phyloP scores from a whole-genome alignment of 179 eudicot species.

The Spergularia azorica region DNA sequence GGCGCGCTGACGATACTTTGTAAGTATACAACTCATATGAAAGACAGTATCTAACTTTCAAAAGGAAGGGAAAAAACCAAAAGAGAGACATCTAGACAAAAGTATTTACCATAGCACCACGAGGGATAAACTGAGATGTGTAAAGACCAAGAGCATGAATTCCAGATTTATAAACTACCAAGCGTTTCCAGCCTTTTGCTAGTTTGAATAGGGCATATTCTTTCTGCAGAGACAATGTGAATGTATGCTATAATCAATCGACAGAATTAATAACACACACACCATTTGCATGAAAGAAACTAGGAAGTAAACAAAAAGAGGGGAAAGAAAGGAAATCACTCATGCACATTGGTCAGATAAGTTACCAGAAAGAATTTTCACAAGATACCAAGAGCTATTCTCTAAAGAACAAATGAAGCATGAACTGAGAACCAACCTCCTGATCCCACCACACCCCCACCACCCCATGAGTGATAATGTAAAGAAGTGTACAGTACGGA shows the following conservation, averaged over 20 bases:
- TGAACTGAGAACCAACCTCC: neutral
- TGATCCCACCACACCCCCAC: too few relatives aligned
- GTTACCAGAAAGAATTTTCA: neutral
- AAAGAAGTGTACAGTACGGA: too few relatives aligned
- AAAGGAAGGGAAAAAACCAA: too few relatives aligned
- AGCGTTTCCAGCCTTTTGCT: slow-evolving; percentile 62
- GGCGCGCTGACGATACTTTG: neutral
- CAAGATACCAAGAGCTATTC: neutral
- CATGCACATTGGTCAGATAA: neutral
- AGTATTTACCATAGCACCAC: slow-evolving; percentile 65
- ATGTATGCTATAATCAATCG: slow-evolving; percentile 13
- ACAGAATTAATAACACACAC: slow-evolving; percentile 2
- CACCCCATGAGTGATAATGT: too few relatives aligned
- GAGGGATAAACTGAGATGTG: slow-evolving; percentile 66
- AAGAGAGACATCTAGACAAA: neutral
- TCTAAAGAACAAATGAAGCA: neutral
- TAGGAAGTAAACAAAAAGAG: neutral
- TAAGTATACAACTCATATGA: neutral
- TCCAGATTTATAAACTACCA: slow-evolving; percentile 79
- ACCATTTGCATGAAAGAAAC: neutral
- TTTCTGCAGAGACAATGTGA: slow-evolving; percentile 46
- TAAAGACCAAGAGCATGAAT: slow-evolving; percentile 88
- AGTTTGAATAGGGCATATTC: slow-evolving; percentile 70
- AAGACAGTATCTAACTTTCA: neutral
- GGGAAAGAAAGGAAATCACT: neutral